Evolutionary conservation across 768 basidiomycete species (phyloP), one percentile per base, ranked within the genome.

Genomic region (Lentinula guzmanii): DNA sequence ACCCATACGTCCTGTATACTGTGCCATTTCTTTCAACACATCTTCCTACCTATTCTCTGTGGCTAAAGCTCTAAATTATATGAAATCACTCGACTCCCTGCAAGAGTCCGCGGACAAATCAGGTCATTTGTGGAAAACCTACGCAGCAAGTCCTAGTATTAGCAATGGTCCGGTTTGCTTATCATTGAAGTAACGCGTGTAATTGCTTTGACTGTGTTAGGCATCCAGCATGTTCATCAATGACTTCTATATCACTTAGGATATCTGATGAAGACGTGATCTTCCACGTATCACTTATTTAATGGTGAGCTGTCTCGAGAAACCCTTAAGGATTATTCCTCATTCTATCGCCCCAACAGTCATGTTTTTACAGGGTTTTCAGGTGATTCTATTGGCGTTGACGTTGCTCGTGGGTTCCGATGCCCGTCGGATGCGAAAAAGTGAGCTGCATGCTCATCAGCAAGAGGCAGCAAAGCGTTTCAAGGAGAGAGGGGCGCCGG

Each of bases 381-480:
- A 50, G 34, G 35, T 33, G 10, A 33, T 41, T 24, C 33, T 52
- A 3, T 3, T 50, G 7, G 58, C 4, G 24, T 21, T 58, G 15
- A 21, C 56, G 10, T n/a, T 58, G 10, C 34, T 58, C n/a, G 13
- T 18, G 18, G 56, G 37, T 13, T 33, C 41, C 18, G 52, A 55
- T 9, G 69, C 66, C 15, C 67, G 69, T 18, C 65, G 67, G 35
- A 68, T 72, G 54, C 64, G 63, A 60, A 76, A 73, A 61, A 63
- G 65, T 2, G 71, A 72, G 50, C 35, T 70, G 33, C 70, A 63
- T 41, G 67, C 59, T 16, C 70, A 62, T 42, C 76, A 77, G 63
- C 62, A 62, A 9, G 75, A 72, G 46, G 77, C 77, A 41, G 70
- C 68, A 8, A 64, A 72, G 41, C 65, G 70, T 48, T 72, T 52